Evolutionary conservation across 179 eudicot species (phyloP), one percentile per base, ranked within the genome.

Genomic region (Camellia oleifera): DNA sequence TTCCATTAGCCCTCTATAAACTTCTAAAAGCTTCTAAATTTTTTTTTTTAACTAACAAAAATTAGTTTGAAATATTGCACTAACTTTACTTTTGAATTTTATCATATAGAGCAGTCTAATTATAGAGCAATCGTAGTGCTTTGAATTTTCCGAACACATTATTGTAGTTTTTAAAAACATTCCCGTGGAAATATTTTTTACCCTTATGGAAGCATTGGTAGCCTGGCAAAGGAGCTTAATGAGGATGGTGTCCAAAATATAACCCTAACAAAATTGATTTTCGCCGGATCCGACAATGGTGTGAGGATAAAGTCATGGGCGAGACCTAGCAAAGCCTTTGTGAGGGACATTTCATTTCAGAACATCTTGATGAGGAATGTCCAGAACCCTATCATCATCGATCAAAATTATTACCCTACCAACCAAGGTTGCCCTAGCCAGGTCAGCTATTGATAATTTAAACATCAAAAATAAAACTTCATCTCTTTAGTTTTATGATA

Each of bases 241-340:
- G 98, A 94, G 82, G 86, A 77, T 0, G 97, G 95, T 7, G 98
- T 92, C 6, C 70, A 86, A 60, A 90, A 91, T 58, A 81, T 91
- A 66, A 85, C 88, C 3, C 82, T 94, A n/a, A 69, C 82, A 46
- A 82, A 81, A 4, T 83, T 78, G 0, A 78, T 72, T 0, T 92
- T 94, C 63, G 70, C 7, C 1, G 82, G 83, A 72, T 82, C 97
- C 0, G 70, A 84, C n/a, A 91, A 88, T 26, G 97, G 98, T 7
- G 88, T 92, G 1, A 75, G 98, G 73, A 91, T 94, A 50, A 94
- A 92, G 83, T 82, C 97, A 58, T 94, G 97, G 98, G 95, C 90
- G 20, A 85, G 91, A 66, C 88, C 92, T 0, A 91, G 97, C 78
- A 81, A 69, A 17, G 87, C 94, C 4, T 92, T 76, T 61, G 97